Base-by-base conservation (phyloP, 805 yeast genomes). In the Wickerhamiella azymoides region DNA sequence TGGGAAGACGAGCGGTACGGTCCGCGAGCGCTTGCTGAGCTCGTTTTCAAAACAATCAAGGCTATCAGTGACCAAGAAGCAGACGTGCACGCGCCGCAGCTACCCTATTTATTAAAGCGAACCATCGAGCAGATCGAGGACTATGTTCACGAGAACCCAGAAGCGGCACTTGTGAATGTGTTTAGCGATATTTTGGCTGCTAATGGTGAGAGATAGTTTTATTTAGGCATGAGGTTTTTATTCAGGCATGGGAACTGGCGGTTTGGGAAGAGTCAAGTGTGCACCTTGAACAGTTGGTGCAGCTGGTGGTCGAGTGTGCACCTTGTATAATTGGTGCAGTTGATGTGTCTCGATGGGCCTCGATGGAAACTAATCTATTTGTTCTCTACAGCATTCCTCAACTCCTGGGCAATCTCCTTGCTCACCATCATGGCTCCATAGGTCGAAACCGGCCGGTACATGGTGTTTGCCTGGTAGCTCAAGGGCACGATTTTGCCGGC, bases 401-500 rank as follows among this genome's bases (percentile, higher is more conserved):
- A n/a, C 18, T 32, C 45, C 27, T 70, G 71, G 17, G 63, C 55
- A 52, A 79, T 52, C 50, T 59, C 65, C 24, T 79, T 84, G 43
- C 77, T 71, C 39, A 79, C 62, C 42, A 62, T 66, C 21, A 75
- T 62, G 19, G 74, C 61, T 28, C 83, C 83, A 39, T 70, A 68
- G 3, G 61, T 53, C 11, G 71, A 66, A 13, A 72, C 63, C 3
- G 78, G 47, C 14, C 82, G 64, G 59, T 83, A 83, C 69, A 77
- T 64, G 14, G 61, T 54, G 57, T 84, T 83, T 5, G 61, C 54
- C 57, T 82, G 76, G 53, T 76, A 84, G 16, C 76, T 65, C 1
- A 63, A 71, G 1, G 67, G 66, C 1, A 75, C 63, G 49, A 84
- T 79, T 38, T 67, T 65, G 1, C 84, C 82, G 2, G 67, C 57